Evolutionary conservation across 2,329 filamentous ascomycete genomes (phyloP), one percentile per base, ranked within the genome.

Genomic region (Xylariaceae sp.): DNA sequence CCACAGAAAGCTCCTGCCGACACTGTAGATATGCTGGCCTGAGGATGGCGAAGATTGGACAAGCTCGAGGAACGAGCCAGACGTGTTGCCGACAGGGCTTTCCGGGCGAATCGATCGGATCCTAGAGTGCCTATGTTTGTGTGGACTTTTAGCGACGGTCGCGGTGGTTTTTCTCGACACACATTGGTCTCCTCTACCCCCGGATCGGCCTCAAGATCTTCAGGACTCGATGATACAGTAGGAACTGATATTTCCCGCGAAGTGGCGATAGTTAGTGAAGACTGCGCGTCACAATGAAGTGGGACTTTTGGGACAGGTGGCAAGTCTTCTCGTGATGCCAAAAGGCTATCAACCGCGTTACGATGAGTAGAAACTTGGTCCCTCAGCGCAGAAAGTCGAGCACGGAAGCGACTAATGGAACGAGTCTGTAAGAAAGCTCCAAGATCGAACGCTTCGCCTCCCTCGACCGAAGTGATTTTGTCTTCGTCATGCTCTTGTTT

Each of bases 341-440:
- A 46, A 23, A 72, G 52, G 6, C 58, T 56, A 33, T 77, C 69
- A 11, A 81, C 64, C 38, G 67, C 68, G 33, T 65, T 62, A 36
- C 75, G 61, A 57, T 81, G 77, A 29, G 67, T 67, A 14, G 62
- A 52, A 19, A 82, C 69, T 52, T 80, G 77, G 6, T 64, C 61
- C 33, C 70, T 70, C 22, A 82, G 64, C 37, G 66, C 64, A 2
- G 67, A 63, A 22, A 82, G 68, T 33, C 76, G 67, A 7, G 69
- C 66, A 52, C 69, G 72, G 55, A 75, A 75, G 40, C 74, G 76
- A 53, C 71, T 68, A n/a, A 74, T 59, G 2, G 72, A 72, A 19
- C 67, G 66, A 14, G 65, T 66, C 35, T 70, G 64, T 16, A 70
- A 61, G 55, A 72, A 73, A 22, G 58, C 37, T 16, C 61, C 56